Evolutionary conservation across 257 asterid species (phyloP).

Genomic region (Verbena officinalis): DNA sequence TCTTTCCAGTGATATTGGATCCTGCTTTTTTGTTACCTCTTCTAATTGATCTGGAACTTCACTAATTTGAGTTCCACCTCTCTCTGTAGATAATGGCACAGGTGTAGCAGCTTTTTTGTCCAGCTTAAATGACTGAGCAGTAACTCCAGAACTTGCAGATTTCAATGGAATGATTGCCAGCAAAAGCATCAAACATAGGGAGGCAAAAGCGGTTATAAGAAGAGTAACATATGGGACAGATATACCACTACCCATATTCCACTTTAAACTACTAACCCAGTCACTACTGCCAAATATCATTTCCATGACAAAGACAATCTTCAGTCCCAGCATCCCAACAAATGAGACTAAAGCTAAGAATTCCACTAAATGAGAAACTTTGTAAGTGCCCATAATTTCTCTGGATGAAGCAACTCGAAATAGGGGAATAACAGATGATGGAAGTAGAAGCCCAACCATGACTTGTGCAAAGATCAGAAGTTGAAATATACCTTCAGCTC

Average conservation of each 20-base stretch:
- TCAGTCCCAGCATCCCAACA: conserved; percentile 55
- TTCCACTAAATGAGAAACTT: conserved; percentile 46
- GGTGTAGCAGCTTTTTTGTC: conserved; percentile 26
- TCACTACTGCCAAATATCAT: conserved; percentile 65
- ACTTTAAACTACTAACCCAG: conserved; percentile 60
- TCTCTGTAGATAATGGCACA: conserved; percentile 28
- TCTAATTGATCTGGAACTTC: conserved; percentile 38
- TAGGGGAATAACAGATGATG: conserved; percentile 67
- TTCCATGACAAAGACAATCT: conserved; percentile 59
- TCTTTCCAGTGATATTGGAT: conserved; percentile 29
- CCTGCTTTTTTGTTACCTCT: conserved; percentile 33
- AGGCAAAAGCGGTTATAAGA: conserved; percentile 42
- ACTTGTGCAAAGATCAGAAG: conserved; percentile 56
- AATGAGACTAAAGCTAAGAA: conserved; percentile 46
- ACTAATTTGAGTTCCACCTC: conserved; percentile 29
- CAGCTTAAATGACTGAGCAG: conserved; percentile 40
- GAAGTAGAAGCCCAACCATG: conserved; percentile 61
- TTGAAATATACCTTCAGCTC: conserved; percentile 68
- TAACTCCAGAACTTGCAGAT: conserved; percentile 51
- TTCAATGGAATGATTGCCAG: conserved; percentile 61
- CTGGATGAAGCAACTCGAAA: conserved; percentile 64
- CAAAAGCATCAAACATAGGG: conserved; percentile 62
- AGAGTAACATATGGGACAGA: conserved; percentile 53
- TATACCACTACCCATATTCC: conserved; percentile 45
- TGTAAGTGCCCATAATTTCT: conserved; percentile 57